Percentiles rank a stretch among this genome's conserved stretches.
phyloP scores from a whole-genome alignment of 352 stramenopile genomes.

The Phytophthora cactorum region DNA sequence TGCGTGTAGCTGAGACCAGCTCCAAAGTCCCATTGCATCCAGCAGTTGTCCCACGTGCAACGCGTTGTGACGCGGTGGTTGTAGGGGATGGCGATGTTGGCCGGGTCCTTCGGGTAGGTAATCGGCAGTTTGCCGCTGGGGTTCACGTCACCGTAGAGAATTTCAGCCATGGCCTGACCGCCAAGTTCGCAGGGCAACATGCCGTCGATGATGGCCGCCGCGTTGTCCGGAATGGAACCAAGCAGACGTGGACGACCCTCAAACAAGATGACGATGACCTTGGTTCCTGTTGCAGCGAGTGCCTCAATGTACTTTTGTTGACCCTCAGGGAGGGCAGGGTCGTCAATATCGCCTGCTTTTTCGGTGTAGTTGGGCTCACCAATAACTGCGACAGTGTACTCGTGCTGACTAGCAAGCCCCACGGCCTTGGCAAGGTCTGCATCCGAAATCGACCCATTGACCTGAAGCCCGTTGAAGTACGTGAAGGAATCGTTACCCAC shows the following conservation, averaged over 20 bases:
- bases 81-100: constrained; percentile 69
- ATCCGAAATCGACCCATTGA: no score
- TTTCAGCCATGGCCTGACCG: constrained; percentile 82
- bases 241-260: constrained; percentile 79
- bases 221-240: constrained; percentile 48
- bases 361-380: no score
- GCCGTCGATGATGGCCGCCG: constrained; percentile 74
- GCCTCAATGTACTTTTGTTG: no score
- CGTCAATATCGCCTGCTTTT: no score
- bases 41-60: constrained; percentile 54
- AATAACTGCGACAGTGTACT: no score
- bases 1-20: constrained; percentile 75
- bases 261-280: constrained; percentile 20
- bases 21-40: constrained; percentile 73
- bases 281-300: no score
- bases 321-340: no score
- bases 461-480: no score
- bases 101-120: constrained; percentile 74
- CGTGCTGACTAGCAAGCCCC: no score
- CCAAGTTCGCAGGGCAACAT: constrained; percentile 77
- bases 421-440: no score
- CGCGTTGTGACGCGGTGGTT: constrained; percentile 62
- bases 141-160: constrained; percentile 79
- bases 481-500: no score
- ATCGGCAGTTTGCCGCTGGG: constrained; percentile 82